Conservation (phyloP, 2,329 filamentous ascomycete genomes). For the Calycina marina region DNA sequence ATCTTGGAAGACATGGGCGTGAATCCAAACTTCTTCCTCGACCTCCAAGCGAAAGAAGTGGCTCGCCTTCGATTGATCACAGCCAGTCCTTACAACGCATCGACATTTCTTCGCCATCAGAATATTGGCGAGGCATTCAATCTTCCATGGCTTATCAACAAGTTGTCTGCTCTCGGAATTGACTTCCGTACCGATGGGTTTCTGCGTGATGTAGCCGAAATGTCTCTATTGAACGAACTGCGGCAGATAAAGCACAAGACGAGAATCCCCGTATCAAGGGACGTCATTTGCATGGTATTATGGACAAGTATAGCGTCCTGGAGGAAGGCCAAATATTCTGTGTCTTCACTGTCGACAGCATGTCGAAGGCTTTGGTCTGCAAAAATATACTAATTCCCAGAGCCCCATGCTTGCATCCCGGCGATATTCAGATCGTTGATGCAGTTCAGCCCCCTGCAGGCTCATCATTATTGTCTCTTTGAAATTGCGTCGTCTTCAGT, state of each 20-base stretch:
- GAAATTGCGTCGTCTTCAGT: constrained; percentile 70
- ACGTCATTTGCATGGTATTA: constrained; percentile 66
- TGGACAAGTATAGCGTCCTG: constrained; percentile 65
- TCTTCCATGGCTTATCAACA: constrained; percentile 45
- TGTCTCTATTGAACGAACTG: constrained; percentile 54
- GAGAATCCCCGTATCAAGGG: constrained; percentile 57
- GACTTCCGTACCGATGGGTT: constrained; percentile 56
- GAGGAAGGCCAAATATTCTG: constrained; percentile 55
- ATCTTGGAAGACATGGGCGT: constrained; percentile 69
- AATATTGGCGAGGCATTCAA: constrained; percentile 44
- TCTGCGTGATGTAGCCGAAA: constrained; percentile 54
- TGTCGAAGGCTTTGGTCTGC: constrained; percentile 6
- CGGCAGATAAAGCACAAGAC: constrained; percentile 66
- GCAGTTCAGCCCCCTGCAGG: constrained; percentile 44
- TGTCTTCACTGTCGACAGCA: constrained; percentile 32
- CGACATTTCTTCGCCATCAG: constrained; percentile 48
- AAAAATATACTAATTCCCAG: constrained; percentile 45
- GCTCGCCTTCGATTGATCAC: constrained; percentile 44
- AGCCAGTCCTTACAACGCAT: constrained; percentile 42
- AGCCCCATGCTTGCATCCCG: constrained; percentile 70
- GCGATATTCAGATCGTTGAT: constrained; percentile 55
- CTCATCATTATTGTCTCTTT: constrained; percentile 46
- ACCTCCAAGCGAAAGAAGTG: constrained; percentile 49
- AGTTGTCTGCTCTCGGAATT: constrained; percentile 41
- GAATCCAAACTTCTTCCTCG: constrained; percentile 40